Evolutionary conservation across 306 rosid species (phyloP).

Genomic region (Trifolium pratense): DNA sequence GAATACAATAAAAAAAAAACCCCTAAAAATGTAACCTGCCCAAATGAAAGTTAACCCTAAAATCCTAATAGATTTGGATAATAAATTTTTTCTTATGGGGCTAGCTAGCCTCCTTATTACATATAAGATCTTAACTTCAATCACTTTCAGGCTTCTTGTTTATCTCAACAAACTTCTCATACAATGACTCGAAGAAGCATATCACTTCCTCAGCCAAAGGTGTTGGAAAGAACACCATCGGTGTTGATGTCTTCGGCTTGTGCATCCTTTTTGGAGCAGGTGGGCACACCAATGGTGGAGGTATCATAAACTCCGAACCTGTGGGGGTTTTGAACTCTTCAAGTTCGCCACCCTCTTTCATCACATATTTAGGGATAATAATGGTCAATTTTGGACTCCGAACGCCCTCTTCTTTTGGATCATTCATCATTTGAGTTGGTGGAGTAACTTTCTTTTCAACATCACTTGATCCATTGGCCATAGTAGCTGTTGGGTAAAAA

Average conservation of each 20-base stretch:
- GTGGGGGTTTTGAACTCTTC: constrained; percentile 8
- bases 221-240: neutral
- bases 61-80: neutral
- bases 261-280: neutral
- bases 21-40: neutral
- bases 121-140: neutral
- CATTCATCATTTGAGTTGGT: neutral
- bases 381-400: neutral
- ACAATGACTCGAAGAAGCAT: neutral
- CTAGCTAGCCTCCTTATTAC: neutral
- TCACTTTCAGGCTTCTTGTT: neutral
- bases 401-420: neutral
- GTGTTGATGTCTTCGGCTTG: neutral
- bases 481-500: neutral
- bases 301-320: neutral
- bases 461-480: neutral
- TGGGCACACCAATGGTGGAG: neutral
- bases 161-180: neutral
- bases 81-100: too few species aligned
- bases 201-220: neutral
- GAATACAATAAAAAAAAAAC: neutral
- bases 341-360: neutral
- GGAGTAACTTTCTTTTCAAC: neutral
- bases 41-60: neutral
- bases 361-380: neutral